Conservation (phyloP, 78 protist genomes). For the Pigoraptor vietnamica region DNA sequence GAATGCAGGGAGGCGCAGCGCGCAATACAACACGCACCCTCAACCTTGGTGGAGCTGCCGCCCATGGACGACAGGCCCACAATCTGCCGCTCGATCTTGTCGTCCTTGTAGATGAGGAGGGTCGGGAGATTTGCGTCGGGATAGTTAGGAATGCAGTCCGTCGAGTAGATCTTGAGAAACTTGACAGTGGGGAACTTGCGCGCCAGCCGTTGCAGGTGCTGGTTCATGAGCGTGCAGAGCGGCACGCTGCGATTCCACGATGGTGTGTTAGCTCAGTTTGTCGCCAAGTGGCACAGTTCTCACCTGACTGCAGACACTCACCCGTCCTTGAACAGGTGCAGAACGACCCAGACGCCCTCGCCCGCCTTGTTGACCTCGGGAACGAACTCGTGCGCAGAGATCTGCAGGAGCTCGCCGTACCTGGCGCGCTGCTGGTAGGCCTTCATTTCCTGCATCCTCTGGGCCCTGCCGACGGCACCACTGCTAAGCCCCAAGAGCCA, state of each 20-base stretch:
- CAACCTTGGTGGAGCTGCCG: constrained; percentile 28
- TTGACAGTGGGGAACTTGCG: constrained; percentile 53
- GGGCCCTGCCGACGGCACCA: background rate
- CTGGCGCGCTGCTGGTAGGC: background rate
- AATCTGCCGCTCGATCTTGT: constrained; percentile 38
- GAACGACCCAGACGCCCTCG: constrained; percentile 49
- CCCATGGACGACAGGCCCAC: constrained; percentile 43
- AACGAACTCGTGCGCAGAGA: constrained; percentile 14
- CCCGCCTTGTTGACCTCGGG: constrained; percentile 30
- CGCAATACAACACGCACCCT: constrained; percentile 9
- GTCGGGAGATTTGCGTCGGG: constrained; percentile 75
- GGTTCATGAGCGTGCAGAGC: constrained; percentile 42
- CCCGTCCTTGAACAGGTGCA: constrained; percentile 47
- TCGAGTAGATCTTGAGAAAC: constrained; percentile 42
- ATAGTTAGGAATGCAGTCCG: constrained; percentile 44
- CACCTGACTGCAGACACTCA: too few species aligned
- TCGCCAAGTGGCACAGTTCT: too few species aligned
- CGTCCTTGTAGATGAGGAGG: constrained; percentile 54
- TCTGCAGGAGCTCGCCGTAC: constrained; percentile 13
- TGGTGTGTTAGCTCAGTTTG: too few species aligned
- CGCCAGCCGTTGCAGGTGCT: constrained; percentile 44
- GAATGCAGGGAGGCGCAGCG: background rate
- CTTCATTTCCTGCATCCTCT: constrained; percentile 19
- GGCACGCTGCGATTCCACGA: constrained; percentile 47
- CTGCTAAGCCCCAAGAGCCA: too few species aligned